phyloP scores from a whole-genome alignment of 75 land plant genomes.

The Sequoiadendron giganteum region DNA sequence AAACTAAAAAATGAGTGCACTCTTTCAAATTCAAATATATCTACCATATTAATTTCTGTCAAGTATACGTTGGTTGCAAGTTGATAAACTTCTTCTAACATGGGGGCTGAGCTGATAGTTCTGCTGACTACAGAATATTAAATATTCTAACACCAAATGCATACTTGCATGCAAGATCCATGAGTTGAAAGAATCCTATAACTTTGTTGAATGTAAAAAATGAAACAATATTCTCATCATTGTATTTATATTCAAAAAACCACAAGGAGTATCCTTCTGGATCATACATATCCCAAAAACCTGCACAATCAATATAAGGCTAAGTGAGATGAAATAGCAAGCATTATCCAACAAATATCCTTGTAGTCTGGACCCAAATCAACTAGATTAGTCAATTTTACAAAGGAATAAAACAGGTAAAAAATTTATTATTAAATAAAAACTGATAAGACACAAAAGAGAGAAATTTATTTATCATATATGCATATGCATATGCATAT shows the following conservation, averaged over 20 bases:
- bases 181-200: slow-evolving; percentile 84
- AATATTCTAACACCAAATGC: too few relatives aligned
- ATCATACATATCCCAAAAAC: slow-evolving; percentile 99
- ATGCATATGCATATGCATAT: not conserved
- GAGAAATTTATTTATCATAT: not conserved
- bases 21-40: too few relatives aligned
- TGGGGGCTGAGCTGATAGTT: too few relatives aligned
- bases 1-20: too few relatives aligned
- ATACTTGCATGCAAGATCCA: slow-evolving; percentile 90
- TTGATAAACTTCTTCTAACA: too few relatives aligned
- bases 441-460: not conserved
- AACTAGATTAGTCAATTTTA: not conserved
- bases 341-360: not conserved
- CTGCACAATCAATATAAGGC: not conserved
- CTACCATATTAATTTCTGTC: too few relatives aligned
- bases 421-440: not conserved
- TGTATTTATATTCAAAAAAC: slow-evolving; percentile 94
- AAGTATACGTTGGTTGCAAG: too few relatives aligned
- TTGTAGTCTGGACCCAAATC: not conserved
- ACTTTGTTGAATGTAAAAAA: slow-evolving; percentile 96
- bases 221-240: slow-evolving; percentile 89
- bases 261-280: too few relatives aligned
- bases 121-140: too few relatives aligned
- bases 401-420: not conserved
- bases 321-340: not conserved